Evolutionary conservation across 441 rosid genomes (phyloP), one percentile per base, ranked within the genome.

Genomic region (Corymbia citriodora): DNA sequence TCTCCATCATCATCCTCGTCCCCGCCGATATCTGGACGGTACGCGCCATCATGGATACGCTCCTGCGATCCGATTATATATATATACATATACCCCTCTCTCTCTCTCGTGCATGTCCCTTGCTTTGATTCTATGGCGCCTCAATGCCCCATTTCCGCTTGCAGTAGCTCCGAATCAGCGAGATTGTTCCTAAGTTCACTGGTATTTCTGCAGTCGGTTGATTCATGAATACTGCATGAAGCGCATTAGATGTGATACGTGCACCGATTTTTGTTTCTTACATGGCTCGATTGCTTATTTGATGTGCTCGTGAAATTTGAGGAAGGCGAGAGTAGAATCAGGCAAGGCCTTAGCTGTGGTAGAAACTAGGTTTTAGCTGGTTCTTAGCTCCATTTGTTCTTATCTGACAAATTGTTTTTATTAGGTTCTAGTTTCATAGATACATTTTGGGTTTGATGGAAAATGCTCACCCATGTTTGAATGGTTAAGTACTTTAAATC

Each of bases 21-120:
- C 99, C 99, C 88, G 99, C 99, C 91, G 99, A 98, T 92, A 98
- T 98, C 93, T 97, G 99, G 97, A 92, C 96, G 96, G 99, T 97
- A 91, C 85, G 61, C 89, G 17, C 36, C 13, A 5, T 31, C 59
- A 18, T 57, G 17, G 10, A 79, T 79, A 1, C 52, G 85, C 85
- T 45, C 18, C 85, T 1, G 85, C 85, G 85, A 79, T 79, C 49
- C 25, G 82, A 72, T 72, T 40, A 40, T 40, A 40, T 40, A 40
- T 40, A 4, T 40, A 40, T 40, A 40, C 8, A 6, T 72, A 3
- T 40, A 33, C 13, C 72, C 27, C 36, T 40, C 50, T 82, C 81
- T 82, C 81, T 54, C 48, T 31, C 45, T n/a, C 8, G 21, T 7
- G 55, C 18, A 79, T 79, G 53, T 25, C 18, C 85, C 52, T n/a